Conservation (phyloP, 106 monocot species). For the Acorus calamus region DNA sequence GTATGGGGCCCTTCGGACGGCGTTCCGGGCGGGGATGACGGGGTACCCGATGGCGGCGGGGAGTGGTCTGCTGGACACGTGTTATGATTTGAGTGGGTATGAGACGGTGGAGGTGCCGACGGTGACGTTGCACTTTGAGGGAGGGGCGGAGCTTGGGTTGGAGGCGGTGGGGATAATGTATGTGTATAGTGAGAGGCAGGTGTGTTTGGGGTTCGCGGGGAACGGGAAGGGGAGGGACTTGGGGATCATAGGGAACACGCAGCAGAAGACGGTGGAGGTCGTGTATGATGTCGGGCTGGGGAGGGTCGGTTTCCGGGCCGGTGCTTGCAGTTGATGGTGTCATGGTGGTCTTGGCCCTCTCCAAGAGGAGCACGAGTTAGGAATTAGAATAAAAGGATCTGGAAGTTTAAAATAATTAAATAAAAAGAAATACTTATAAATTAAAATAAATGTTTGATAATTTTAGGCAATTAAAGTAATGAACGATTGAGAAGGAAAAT, state of each 20-base stretch:
- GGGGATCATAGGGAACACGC: constrained; percentile 14
- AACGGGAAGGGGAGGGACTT: neutral
- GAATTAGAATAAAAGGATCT: too few species aligned
- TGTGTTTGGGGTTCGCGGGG: constrained; percentile 13
- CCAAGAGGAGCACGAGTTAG: too few species aligned
- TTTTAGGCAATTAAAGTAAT: too few species aligned
- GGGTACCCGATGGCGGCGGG: neutral
- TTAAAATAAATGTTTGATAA: too few species aligned
- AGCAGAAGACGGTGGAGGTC: constrained; percentile 8
- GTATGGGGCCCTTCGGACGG: neutral
- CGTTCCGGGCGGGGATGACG: neutral
- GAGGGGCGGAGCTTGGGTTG: neutral
- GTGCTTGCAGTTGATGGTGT: constrained; percentile 1
- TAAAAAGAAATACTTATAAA: too few species aligned
- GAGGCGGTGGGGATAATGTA: neutral
- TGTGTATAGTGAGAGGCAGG: neutral
- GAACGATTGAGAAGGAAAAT: too few species aligned
- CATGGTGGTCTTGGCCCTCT: neutral
- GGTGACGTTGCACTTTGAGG: neutral
- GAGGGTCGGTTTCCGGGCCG: constrained; percentile 2
- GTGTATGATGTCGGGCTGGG: neutral
- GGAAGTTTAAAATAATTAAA: too few species aligned
- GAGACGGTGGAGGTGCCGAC: neutral
- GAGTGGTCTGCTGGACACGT: constrained; percentile 3
- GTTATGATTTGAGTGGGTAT: constrained; percentile 4